These are phyloP conservation scores for Asparagopsis taxiformis DNA, from an alignment of 31 red algal species.

Conservation along the genomic window DNA sequence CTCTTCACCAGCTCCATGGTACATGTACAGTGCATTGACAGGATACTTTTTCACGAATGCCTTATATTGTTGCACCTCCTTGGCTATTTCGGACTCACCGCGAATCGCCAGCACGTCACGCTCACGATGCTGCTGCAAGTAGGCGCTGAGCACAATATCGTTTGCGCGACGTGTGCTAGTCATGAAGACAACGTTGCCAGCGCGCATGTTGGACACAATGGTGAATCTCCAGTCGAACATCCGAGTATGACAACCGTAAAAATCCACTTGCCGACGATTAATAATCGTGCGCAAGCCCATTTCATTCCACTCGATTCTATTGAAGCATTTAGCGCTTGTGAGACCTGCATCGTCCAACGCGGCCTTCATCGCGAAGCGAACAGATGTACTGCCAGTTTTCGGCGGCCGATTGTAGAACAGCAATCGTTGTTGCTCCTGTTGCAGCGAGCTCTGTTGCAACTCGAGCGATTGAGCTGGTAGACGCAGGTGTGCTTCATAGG, in stretches of 20 bases:
- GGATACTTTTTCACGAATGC: constrained; percentile 23
- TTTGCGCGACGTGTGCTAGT: constrained; percentile 32
- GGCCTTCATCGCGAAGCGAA: constrained; percentile 40
- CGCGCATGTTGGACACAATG: constrained; percentile 13
- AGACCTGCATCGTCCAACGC: constrained; percentile 22
- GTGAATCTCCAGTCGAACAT: constrained; percentile 16
- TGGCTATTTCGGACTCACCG: constrained; percentile 15
- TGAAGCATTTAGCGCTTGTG: constrained; percentile 33
- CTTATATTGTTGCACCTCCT: constrained; percentile 27
- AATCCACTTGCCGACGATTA: constrained; percentile 31
- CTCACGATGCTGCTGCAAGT: constrained; percentile 35
- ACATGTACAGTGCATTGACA: constrained; percentile 36
- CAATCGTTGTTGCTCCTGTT: too few species aligned
- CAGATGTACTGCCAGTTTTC: constrained; percentile 37
- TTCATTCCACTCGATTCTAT: constrained; percentile 57
- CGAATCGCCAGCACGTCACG: constrained; percentile 28
- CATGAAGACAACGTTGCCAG: constrained; percentile 41
- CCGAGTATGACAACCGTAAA: constrained; percentile 46
- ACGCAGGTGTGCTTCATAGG: too few species aligned
- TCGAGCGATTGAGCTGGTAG: too few species aligned
- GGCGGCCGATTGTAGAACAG: constrained; percentile 49
- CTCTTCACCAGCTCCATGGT: constrained; percentile 26
- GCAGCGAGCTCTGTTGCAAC: too few species aligned
- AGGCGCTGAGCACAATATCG: constrained; percentile 39
- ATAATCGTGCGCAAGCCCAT: constrained; percentile 34